Percentiles rank a stretch among this genome's conserved stretches.
Conservation (phyloP, 805 yeast genomes). For the Millerago galiae region DNA sequence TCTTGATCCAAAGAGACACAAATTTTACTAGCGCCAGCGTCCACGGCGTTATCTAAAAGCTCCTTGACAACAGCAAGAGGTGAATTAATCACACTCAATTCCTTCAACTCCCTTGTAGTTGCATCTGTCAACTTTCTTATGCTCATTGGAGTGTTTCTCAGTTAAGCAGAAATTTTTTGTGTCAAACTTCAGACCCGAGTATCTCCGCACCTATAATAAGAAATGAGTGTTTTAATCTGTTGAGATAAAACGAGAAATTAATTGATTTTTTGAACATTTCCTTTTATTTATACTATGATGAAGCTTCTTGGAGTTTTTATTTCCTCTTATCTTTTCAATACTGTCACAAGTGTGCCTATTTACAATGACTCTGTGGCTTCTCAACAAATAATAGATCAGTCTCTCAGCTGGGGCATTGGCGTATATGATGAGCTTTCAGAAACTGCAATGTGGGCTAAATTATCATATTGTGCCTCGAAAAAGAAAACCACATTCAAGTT, state of each 20-base stretch:
- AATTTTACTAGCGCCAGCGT: slow-evolving; percentile 56
- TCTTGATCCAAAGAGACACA: slow-evolving; percentile 62
- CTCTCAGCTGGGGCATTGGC: neutral
- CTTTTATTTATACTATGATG: neutral
- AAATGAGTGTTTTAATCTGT: too few species aligned
- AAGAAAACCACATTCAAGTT: neutral
- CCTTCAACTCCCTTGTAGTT: neutral
- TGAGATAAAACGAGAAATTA: too few species aligned
- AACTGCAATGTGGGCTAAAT: slow-evolving; percentile 15
- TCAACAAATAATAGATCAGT: neutral
- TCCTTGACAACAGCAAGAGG: slow-evolving; percentile 91
- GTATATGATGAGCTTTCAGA: slow-evolving; percentile 11
- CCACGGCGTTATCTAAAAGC: slow-evolving; percentile 80
- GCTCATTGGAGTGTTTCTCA: neutral
- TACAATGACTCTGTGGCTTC: neutral
- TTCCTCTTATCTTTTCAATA: neutral
- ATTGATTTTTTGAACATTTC: too few species aligned
- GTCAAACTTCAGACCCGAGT: neutral
- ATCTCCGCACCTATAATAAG: neutral
- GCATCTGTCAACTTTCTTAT: neutral
- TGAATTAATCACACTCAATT: slow-evolving; percentile 20
- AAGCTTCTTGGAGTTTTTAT: too few species aligned
- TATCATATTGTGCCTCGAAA: slow-evolving; percentile 17
- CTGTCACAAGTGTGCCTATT: too few species aligned
- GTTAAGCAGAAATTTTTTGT: neutral